Evolutionary conservation across 371 early-diverging fungal genomes (phyloP).

Genomic region (Apophysomyces trapeziformis): DNA sequence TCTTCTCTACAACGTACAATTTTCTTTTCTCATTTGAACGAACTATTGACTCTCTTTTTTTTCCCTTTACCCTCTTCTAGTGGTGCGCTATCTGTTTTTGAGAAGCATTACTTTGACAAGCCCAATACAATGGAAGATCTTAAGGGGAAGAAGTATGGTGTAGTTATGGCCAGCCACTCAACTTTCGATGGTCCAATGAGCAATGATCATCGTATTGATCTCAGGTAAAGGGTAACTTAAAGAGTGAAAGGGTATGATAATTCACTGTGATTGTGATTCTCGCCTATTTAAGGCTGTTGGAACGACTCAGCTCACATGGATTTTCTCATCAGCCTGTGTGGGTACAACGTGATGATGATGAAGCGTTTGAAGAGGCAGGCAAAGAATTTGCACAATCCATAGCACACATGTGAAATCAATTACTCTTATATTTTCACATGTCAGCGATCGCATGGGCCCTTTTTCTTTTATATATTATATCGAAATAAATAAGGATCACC

Average conservation of each 20-base stretch:
- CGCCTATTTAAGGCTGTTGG: conserved; percentile 9
- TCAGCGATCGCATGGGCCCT: not conserved
- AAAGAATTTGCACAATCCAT: conserved; percentile 5
- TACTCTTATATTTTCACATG: not conserved
- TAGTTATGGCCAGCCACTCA: conserved; percentile 24
- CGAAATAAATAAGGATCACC: conserved; percentile 14
- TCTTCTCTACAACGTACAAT: conserved; percentile 31
- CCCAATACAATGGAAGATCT: conserved; percentile 13
- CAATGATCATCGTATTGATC: conserved; percentile 18
- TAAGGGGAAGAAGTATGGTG: conserved; percentile 25
- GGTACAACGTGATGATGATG: conserved; percentile 22
- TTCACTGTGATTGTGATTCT: no score
- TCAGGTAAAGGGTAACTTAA: conserved; percentile 8
- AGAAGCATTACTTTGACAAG: conserved; percentile 26
- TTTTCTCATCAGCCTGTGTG: conserved; percentile 22
- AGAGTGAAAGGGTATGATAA: not conserved
- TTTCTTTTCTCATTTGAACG: not conserved
- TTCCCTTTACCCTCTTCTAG: conserved; percentile 12
- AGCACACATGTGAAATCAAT: conserved; percentile 1
- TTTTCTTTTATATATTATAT: not conserved
- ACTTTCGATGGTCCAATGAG: conserved; percentile 30
- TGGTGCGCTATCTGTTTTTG: conserved; percentile 32
- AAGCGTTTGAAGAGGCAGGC: conserved; percentile 22
- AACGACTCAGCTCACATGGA: conserved; percentile 18
- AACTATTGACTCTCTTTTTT: not conserved